Evolutionary conservation across 2,329 filamentous ascomycete genomes (phyloP).

Genomic region (Colletotrichum horii): DNA sequence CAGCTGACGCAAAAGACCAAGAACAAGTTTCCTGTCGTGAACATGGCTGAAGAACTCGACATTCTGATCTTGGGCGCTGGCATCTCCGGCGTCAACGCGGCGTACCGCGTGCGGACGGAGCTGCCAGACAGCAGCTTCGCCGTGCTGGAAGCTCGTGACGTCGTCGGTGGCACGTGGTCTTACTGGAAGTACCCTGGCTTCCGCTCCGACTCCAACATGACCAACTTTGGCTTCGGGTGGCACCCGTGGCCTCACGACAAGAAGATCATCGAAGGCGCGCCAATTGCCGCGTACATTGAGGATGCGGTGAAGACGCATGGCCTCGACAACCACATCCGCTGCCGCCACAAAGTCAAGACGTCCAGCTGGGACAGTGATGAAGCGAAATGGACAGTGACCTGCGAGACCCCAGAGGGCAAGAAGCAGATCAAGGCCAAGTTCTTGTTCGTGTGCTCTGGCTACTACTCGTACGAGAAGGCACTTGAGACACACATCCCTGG

Average conservation of each 20-base stretch:
- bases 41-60: slow-evolving; percentile 42
- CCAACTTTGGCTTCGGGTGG: slow-evolving; percentile 72
- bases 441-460: slow-evolving; percentile 67
- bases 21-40: background rate
- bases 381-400: slow-evolving; percentile 60
- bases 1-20: background rate
- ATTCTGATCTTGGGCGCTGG: slow-evolving; percentile 74
- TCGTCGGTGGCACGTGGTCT: slow-evolving; percentile 79
- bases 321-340: slow-evolving; percentile 59
- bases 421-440: slow-evolving; percentile 50
- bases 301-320: slow-evolving; percentile 55
- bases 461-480: slow-evolving; percentile 75
- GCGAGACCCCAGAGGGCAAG: slow-evolving; percentile 36
- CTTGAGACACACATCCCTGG: slow-evolving; percentile 68
- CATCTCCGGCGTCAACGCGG: slow-evolving; percentile 76
- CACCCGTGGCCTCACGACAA: slow-evolving; percentile 68
- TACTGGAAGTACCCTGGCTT: slow-evolving; percentile 80
- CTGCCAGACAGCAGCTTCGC: slow-evolving; percentile 63
- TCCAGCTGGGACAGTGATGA: slow-evolving; percentile 60
- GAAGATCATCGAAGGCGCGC: slow-evolving; percentile 55
- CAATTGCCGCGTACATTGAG: slow-evolving; percentile 60
- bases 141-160: slow-evolving; percentile 70
- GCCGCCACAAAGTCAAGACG: slow-evolving; percentile 51
- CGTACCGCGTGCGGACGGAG: slow-evolving; percentile 66
- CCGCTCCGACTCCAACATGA: slow-evolving; percentile 68